A percentile compares a stretch with the other conserved stretches of the same genome.
Conservation (phyloP, 2,329 filamentous ascomycete species). For the Hypomyces perniciosus region DNA sequence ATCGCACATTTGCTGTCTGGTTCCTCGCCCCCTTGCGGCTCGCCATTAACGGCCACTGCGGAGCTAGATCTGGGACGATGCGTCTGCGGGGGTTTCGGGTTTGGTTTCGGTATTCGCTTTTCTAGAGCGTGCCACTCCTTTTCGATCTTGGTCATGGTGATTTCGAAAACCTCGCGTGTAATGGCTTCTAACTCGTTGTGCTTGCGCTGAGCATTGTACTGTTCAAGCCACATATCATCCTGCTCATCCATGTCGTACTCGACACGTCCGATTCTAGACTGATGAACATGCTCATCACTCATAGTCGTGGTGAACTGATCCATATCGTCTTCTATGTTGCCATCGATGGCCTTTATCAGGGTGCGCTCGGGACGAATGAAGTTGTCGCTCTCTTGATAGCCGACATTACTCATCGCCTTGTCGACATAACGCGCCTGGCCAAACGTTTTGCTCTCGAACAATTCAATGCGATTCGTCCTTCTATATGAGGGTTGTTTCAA, state of each 20-base stretch:
- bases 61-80: conserved; percentile 89
- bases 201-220: conserved; percentile 72
- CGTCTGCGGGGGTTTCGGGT: conserved; percentile 91
- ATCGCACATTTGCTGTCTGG: conserved; percentile 97
- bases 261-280: conserved; percentile 63
- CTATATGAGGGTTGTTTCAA: conserved; percentile 70
- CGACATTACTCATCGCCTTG: conserved; percentile 91
- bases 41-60: conserved; percentile 90
- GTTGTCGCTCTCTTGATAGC: conserved; percentile 91
- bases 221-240: conserved; percentile 91
- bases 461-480: conserved; percentile 69
- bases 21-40: conserved; percentile 77
- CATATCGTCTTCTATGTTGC: conserved; percentile 52
- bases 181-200: conserved; percentile 72
- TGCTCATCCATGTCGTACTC: conserved; percentile 99
- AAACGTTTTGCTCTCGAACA: conserved; percentile 78
- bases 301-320: conserved; percentile 35
- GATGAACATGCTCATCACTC: conserved; percentile 25
- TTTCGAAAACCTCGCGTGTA: conserved; percentile 91
- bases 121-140: conserved; percentile 97
- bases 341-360: conserved; percentile 59
- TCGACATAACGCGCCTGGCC: conserved; percentile 90
- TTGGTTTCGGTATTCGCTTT: conserved; percentile 93
- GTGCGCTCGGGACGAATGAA: conserved; percentile 72
- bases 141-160: conserved; percentile 97